Percentiles rank a stretch among this genome's conserved stretches.
These are phyloP conservation scores for Hyparrhenia diplandra DNA, from an alignment of 176 grass and related monocot genomes.

Conservation along the genomic window DNA sequence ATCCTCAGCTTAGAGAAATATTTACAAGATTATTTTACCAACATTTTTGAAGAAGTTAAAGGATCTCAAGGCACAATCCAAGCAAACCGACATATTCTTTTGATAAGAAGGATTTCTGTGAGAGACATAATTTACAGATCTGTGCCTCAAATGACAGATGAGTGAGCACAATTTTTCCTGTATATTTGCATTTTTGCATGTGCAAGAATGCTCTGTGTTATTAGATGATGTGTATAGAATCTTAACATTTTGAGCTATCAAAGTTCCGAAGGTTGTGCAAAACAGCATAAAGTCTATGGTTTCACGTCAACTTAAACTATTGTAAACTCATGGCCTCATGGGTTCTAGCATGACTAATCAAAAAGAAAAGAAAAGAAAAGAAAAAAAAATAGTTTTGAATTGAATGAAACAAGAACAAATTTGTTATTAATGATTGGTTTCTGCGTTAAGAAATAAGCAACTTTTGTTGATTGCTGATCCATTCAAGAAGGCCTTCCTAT, in stretches of 20 bases:
- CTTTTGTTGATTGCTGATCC: background rate
- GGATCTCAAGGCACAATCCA: conserved; percentile 91
- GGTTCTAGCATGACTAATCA: conserved; percentile 18
- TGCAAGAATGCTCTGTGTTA: conserved; percentile 13
- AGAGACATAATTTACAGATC: conserved; percentile 37
- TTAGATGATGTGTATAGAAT: conserved; percentile 51
- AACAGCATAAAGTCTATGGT: conserved; percentile 15
- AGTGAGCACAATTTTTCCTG: conserved; percentile 36
- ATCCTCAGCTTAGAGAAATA: conserved; percentile 89
- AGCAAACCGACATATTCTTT: conserved; percentile 92
- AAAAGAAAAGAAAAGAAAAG: background rate
- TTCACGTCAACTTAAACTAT: conserved; percentile 13
- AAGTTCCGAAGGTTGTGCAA: conserved; percentile 30
- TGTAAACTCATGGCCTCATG: background rate
- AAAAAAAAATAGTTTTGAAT: conserved; percentile 18
- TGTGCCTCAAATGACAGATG: conserved; percentile 36
- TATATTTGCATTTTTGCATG: conserved; percentile 33
- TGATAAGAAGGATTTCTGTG: conserved; percentile 38
- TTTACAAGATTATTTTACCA: conserved; percentile 91
- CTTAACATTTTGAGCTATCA: conserved; percentile 9
- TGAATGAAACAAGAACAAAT: background rate
- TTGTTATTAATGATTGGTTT: background rate
- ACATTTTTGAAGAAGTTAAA: conserved; percentile 99
- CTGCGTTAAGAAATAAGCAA: conserved; percentile 1
- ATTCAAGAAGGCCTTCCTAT: conserved; percentile 14